Evolutionary conservation across 169 alveolate species (phyloP), one percentile per base, ranked within the genome.

Genomic region (Plasmodium coatneyi): DNA sequence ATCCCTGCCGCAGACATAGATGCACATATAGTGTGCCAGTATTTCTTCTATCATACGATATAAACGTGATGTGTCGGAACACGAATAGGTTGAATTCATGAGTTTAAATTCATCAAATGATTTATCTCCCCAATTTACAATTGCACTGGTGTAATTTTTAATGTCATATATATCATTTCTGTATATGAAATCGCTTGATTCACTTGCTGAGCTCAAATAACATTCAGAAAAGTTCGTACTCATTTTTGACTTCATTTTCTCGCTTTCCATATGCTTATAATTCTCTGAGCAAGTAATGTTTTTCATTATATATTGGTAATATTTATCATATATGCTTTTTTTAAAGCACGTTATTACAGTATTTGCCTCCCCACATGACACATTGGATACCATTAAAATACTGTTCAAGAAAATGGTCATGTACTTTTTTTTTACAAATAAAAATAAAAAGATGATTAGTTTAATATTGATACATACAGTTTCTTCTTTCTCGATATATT

Each of bases 1-100:
- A 41, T 84, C 93, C 84, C 93, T 84, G 14, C 93, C 93, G 74
- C 93, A 72, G 34, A 84, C 93, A 84, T 84, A 84, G 79, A 84
- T 84, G 39, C 93, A 84, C 93, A 84, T 84, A 30, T 84, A 84
- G 60, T 84, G 81, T 84, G 83, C 93, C 70, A 84, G 80, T 76
- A 84, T 84, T 84, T 84, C 93, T 74, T 84, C 83, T 84, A 84
- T 84, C 86, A 84, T 84, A 7, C 84, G 93, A 78, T 41, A 72
- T 36, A 84, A 74, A 36, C 86, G 84, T 32, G 93, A 84, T 74
- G 93, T 84, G 56, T 84, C 93, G 32, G 93, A 84, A 78, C 93
- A 56, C 39, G 93, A 84, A 72, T 72, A 76, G 28, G 93, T 52
- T 32, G 93, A 84, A 76, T 84, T 52, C 66, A 84, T 84, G n/a